Conservation (phyloP, 768 basidiomycete genomes). For the Russula brevipes region DNA sequence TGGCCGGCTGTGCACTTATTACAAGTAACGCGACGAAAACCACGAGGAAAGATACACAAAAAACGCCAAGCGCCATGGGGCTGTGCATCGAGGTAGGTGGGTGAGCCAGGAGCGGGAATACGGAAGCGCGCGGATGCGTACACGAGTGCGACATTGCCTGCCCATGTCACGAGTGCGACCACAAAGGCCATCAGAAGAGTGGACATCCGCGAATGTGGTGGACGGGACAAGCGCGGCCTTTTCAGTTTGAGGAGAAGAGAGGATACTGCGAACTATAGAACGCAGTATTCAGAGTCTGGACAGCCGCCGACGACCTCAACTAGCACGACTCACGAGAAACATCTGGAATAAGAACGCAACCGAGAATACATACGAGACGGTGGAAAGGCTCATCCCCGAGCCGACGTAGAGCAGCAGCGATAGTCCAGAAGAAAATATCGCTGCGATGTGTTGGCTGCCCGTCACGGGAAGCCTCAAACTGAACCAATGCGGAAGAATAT, state of each 20-base stretch:
- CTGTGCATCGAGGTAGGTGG: slow-evolving; percentile 2
- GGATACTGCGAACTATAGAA: slow-evolving; percentile 20
- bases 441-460: slow-evolving; percentile 18
- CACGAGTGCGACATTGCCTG: slow-evolving; percentile 22
- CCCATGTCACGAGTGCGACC: slow-evolving; percentile 18
- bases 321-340: slow-evolving; percentile 15
- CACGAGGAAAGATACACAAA: slow-evolving; percentile 16
- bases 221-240: slow-evolving; percentile 19
- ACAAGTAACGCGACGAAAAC: slow-evolving; percentile 12
- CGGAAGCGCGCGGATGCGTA: background rate
- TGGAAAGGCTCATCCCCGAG: slow-evolving; percentile 23
- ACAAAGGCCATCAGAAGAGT: slow-evolving; percentile 20
- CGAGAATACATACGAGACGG: slow-evolving; percentile 24
- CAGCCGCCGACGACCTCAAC: background rate
- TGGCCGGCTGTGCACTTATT: slow-evolving; percentile 17
- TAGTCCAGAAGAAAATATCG: slow-evolving; percentile 12
- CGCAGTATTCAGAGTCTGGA: background rate
- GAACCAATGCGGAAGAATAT: slow-evolving; percentile 23
- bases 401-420: slow-evolving; percentile 24
- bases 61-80: slow-evolving; percentile 21
- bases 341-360: slow-evolving; percentile 24
- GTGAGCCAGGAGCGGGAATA: background rate
- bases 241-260: slow-evolving; percentile 23
- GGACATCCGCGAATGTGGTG: slow-evolving; percentile 16
- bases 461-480: slow-evolving; percentile 20